Evolutionary conservation across 2,329 filamentous ascomycete genomes (phyloP).

Genomic region (Gyromitra esculenta): DNA sequence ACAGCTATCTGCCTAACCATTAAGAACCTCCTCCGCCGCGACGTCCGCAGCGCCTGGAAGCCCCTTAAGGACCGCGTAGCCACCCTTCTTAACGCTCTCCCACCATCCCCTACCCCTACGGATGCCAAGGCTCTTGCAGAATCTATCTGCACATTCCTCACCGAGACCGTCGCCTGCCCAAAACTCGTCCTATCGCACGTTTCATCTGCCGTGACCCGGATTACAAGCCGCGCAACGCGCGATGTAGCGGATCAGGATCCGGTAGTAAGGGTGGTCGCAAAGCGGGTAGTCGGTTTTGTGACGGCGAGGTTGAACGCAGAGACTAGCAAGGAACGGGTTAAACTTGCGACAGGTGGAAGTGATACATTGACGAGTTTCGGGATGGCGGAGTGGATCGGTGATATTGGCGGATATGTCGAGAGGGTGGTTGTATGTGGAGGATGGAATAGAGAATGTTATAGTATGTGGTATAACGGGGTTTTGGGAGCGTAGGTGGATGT

Average conservation of each 20-base stretch:
- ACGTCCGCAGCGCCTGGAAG: constrained; percentile 81
- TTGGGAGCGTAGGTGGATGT: constrained; percentile 25
- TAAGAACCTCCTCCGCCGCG: constrained; percentile 84
- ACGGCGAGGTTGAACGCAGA: constrained; percentile 55
- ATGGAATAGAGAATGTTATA: constrained; percentile 54
- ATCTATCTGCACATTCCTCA: constrained; percentile 49
- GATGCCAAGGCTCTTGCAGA: constrained; percentile 42
- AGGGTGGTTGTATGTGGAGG: constrained; percentile 40
- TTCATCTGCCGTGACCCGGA: constrained; percentile 45
- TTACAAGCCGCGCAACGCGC: constrained; percentile 37
- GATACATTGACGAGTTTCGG: constrained; percentile 56
- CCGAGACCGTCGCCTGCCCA: constrained; percentile 53
- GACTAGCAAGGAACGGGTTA: constrained; percentile 55
- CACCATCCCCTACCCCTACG: constrained; percentile 11
- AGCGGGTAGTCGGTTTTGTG: constrained; percentile 54
- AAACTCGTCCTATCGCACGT: constrained; percentile 50
- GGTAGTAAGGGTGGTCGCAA: constrained; percentile 56
- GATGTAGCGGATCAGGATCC: constrained; percentile 47
- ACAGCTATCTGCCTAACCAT: constrained; percentile 80
- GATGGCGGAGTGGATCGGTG: constrained; percentile 56
- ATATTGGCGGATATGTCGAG: constrained; percentile 53
- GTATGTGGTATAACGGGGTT: constrained; percentile 55
- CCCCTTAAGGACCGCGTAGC: constrained; percentile 59
- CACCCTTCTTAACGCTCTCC: constrained; percentile 33
- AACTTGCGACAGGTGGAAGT: constrained; percentile 54